Evolutionary conservation across 1,284 basidiomycete species (phyloP), one percentile per base, ranked within the genome.

Genomic region (Cronartium quercuum): DNA sequence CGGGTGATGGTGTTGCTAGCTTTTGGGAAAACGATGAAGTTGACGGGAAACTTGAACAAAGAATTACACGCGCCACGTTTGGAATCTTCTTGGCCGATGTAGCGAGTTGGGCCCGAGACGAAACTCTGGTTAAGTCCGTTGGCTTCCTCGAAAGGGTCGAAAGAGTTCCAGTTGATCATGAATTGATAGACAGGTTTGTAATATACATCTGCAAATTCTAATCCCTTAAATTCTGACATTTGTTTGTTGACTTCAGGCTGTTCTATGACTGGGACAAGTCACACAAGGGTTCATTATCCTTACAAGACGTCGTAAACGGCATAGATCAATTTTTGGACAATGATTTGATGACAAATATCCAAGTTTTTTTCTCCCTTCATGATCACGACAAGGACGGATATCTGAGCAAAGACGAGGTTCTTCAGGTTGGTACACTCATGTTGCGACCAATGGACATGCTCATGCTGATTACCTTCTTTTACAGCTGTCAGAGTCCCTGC

Each of bases 301-400:
- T 70, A 7, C 81, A 97, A 90, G 94, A 98, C 81, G 85, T 98
- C 37, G 89, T 98, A 6, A 86, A 86, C 47, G 96, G 95, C 0
- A 84, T 98, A 60, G 90, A 96, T 79, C 89, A 89, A 13, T 90
- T 97, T 73, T 92, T 98, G 88, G 91, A 92, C 82, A 94, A 92
- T 77, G 96, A 96, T 81, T 84, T 98, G 76, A 96, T 98, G 92
- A 91, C 94, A 76, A 95, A 92, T 79, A 97, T 98, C 79, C 91
- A 96, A 82, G 98, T 95, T 94, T 95, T 98, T 84, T 98, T 98
- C 83, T 90, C 91, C 78, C 82, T 98, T 66, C 93, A 97, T 79
- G 94, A 97, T 84, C 94, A 94, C 83, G 90, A 98, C 82, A 93
- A 92, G 78, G 94, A 98, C 80, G 93, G 93, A 0, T 94, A 86